Evolutionary conservation across 2,329 filamentous ascomycete genomes (phyloP), one percentile per base, ranked within the genome.

Genomic region (Colletotrichum eleusines): DNA sequence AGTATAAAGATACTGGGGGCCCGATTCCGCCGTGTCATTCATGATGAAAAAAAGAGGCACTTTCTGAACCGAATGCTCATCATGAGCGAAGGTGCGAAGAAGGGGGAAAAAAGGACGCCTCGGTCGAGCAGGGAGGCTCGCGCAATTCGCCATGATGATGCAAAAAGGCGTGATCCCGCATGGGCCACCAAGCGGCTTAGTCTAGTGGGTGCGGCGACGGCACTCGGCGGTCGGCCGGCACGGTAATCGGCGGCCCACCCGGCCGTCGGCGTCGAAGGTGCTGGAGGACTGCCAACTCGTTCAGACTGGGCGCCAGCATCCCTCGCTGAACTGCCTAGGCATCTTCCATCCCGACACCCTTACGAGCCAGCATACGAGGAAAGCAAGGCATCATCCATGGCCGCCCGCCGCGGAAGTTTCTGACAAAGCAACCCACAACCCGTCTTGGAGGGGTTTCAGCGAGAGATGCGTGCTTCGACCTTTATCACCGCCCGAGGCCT

Each of bases 131-230:
- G 38, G 62, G 40, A 63, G 51, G n/a, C 51, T 53, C 31, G 58
- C 23, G 58, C 58, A 38, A 62, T 63, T 71, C 68, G 68, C 64
- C 68, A 71, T 71, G 23, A 58, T 71, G 68, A 68, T 71, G 68
- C 58, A 51, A 68, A 53, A 71, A 71, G 68, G 59, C 68, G 68
- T 71, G 64, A 71, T 71, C 48, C 58, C 51, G 68, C 53, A 53
- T 59, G 64, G 57, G 58, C 68, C 68, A 68, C 68, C 63, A 68
- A 53, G 28, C 44, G 51, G 64, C 68, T 71, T 71, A 58, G 53
- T 53, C 64, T 68, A 40, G 63, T 58, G 58, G 51, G 38, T 65
- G 54, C 55, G 44, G 51, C 5, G 1, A 28, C 68, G 68, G 68
- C 68, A 71, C 8, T 71, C 68, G 68, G 68, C 57, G 18, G 53